A percentile compares a stretch with the other conserved stretches of the same genome.
These are phyloP conservation scores for Trametes meyenii DNA, from an alignment of 768 basidiomycete species.

Conservation along the genomic window DNA sequence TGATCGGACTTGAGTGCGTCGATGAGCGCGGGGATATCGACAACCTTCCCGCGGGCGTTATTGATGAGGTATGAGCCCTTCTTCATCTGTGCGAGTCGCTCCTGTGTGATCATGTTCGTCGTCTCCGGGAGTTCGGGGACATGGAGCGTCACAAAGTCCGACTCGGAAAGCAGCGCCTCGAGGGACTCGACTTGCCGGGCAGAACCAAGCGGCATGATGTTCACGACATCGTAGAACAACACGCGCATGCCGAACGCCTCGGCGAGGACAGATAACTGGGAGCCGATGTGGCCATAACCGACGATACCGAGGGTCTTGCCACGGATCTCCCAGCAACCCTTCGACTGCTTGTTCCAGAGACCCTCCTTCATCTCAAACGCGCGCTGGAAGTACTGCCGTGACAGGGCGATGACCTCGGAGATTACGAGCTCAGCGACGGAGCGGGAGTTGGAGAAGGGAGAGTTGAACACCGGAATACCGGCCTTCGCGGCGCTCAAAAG, in stretches of 20 bases:
- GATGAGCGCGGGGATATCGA: slow-evolving; percentile 92
- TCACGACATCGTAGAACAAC: slow-evolving; percentile 92
- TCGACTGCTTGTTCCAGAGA: slow-evolving; percentile 98
- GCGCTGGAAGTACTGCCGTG: slow-evolving; percentile 91
- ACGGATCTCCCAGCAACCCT: slow-evolving; percentile 96
- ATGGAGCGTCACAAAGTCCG: slow-evolving; percentile 96
- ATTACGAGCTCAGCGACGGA: slow-evolving; percentile 99
- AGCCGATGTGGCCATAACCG: slow-evolving; percentile 98
- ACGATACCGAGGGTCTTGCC: slow-evolving; percentile 98
- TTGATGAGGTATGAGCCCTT: slow-evolving; percentile 94
- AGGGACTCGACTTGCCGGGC: slow-evolving; percentile 90
- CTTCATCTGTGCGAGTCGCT: slow-evolving; percentile 90
- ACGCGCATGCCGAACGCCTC: slow-evolving; percentile 97
- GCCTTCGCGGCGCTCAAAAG: slow-evolving; percentile 78
- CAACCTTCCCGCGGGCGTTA: slow-evolving; percentile 94
- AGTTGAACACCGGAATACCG: slow-evolving; percentile 98
- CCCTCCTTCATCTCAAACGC: slow-evolving; percentile 85
- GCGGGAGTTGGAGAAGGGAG: slow-evolving; percentile 97
- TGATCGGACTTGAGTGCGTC: slow-evolving; percentile 81
- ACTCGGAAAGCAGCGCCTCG: slow-evolving; percentile 65
- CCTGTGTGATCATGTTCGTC: slow-evolving; percentile 83
- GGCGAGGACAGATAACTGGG: slow-evolving; percentile 94
- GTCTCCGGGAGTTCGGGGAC: slow-evolving; percentile 97
- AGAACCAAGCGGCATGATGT: slow-evolving; percentile 96
- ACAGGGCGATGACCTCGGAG: slow-evolving; percentile 89